Conservation (phyloP, 192 early-diverging fungal species). For the Rhizophagus clarus region DNA sequence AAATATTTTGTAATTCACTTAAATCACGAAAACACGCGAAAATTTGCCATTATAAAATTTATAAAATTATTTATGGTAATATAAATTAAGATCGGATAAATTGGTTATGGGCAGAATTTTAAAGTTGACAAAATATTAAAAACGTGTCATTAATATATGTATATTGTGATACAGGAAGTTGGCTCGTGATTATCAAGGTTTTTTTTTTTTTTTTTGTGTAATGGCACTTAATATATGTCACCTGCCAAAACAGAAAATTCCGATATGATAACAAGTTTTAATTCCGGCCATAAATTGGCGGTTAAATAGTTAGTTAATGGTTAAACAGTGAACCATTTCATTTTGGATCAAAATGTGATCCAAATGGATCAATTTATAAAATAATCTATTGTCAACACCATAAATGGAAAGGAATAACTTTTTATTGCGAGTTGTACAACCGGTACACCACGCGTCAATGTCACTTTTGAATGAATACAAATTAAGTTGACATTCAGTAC, state of each 20-base stretch:
- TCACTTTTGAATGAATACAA: background rate
- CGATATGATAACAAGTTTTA: constrained; percentile 1
- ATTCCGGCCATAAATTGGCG: background rate
- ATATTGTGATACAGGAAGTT: background rate
- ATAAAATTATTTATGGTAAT: background rate
- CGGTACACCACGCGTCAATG: background rate
- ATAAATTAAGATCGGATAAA: background rate
- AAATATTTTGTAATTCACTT: too few species aligned
- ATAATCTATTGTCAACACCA: background rate
- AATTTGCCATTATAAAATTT: too few species aligned
- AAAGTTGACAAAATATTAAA: background rate
- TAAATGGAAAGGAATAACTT: background rate
- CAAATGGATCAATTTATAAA: background rate
- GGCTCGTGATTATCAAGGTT: background rate
- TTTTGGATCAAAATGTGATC: background rate
- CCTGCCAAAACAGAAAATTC: background rate
- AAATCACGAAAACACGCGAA: too few species aligned
- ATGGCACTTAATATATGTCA: background rate
- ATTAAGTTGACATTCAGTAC: background rate
- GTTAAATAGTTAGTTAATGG: background rate
- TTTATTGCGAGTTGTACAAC: background rate
- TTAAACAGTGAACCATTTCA: background rate
- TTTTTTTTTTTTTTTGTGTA: background rate
- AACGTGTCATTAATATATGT: background rate
- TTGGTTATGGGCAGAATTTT: background rate